Percentiles rank a stretch among this genome's conserved stretches.
phyloP scores from a whole-genome alignment of 164 flowering plant species.

The Sedum album region DNA sequence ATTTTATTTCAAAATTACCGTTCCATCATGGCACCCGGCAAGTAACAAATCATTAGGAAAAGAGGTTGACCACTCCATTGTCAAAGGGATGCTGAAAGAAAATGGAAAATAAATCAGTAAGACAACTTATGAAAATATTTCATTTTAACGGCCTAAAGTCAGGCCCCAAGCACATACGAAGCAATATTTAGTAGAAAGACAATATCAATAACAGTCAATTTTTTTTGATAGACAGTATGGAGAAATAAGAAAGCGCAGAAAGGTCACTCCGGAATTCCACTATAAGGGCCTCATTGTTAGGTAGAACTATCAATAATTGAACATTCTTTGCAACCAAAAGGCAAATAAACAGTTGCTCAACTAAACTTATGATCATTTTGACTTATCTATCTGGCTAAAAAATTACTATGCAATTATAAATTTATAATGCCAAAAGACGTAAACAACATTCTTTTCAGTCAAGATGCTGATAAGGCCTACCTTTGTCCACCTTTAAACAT shows the following conservation, averaged over 20 bases:
- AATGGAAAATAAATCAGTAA: slow-evolving; percentile 8
- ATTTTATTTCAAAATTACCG: slow-evolving; percentile 28
- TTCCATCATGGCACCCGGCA: slow-evolving; percentile 98
- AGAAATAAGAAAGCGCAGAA: neutral
- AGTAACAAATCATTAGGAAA: slow-evolving; percentile 61
- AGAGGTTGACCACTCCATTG: slow-evolving; percentile 87
- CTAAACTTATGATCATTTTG: neutral
- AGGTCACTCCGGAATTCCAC: neutral
- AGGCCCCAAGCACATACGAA: neutral
- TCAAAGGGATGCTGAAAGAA: slow-evolving; percentile 73
- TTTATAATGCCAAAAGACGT: neutral
- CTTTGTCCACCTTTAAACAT: slow-evolving; percentile 66
- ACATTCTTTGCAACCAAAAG: too few relatives aligned
- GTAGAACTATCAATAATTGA: neutral
- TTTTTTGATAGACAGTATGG: neutral
- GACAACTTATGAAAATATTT: neutral
- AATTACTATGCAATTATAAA: neutral
- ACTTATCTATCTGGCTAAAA: neutral
- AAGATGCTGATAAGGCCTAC: slow-evolving; percentile 25
- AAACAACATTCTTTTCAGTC: neutral
- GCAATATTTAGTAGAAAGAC: neutral
- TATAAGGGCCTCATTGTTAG: neutral
- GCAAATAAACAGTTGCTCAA: neutral
- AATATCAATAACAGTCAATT: neutral
- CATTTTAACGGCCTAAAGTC: neutral